A percentile compares a stretch with the other conserved stretches of the same genome.
These are phyloP conservation scores for Aspergillus persii DNA, from an alignment of 2,329 filamentous ascomycete species.

Conservation along the genomic window DNA sequence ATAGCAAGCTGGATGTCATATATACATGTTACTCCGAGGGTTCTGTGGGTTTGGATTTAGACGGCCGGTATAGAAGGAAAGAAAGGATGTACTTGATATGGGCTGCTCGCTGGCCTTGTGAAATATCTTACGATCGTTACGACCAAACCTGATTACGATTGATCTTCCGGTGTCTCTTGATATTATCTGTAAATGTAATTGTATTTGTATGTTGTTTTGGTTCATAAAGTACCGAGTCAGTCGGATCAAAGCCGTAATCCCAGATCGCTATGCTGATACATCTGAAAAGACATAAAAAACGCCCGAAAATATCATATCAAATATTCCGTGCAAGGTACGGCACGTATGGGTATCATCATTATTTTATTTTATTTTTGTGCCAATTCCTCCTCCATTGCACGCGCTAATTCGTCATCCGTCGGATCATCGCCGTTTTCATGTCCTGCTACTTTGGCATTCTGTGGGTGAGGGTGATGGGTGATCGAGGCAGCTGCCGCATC, in stretches of 20 bases:
- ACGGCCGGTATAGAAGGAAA: background rate
- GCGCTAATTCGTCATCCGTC: conserved; percentile 24
- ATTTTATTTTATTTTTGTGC: conserved; percentile 5
- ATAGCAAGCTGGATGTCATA: background rate
- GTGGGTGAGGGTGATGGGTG: background rate
- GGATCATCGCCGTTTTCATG: background rate
- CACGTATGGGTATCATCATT: conserved; percentile 7
- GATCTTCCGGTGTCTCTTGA: background rate
- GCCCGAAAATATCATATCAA: background rate
- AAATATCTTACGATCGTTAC: conserved; percentile 1
- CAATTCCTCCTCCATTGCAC: conserved; percentile 28
- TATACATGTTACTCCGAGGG: background rate
- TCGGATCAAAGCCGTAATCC: background rate
- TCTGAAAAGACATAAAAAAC: background rate
- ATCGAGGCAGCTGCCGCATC: background rate
- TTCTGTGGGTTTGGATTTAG: background rate
- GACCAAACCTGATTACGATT: background rate
- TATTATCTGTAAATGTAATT: background rate
- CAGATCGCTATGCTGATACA: conserved; percentile 6
- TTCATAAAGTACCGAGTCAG: background rate
- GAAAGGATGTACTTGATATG: background rate
- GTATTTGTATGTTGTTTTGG: background rate
- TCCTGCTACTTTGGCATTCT: background rate
- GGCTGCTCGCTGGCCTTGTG: background rate
- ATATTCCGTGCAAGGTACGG: background rate